phyloP scores from a whole-genome alignment of 2,329 filamentous ascomycete species.

The Fusarium nanum region DNA sequence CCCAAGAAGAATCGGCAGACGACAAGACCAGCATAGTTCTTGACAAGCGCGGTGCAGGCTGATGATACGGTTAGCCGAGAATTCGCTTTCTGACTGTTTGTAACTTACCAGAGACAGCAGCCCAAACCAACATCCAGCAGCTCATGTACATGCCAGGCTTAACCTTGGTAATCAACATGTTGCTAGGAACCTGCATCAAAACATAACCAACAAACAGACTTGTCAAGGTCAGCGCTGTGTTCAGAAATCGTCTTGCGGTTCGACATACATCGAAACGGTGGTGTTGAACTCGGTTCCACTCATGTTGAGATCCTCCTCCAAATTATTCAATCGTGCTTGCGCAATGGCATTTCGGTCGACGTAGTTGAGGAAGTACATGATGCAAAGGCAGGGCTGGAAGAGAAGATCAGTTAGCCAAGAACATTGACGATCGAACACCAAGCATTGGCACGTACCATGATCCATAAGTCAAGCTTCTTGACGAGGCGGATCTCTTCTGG shows the following conservation, averaged over 20 bases:
- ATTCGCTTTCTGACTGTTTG: too few relatives aligned
- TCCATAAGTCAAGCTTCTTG: constrained; percentile 55
- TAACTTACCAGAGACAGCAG: constrained; percentile 49
- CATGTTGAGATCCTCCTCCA: constrained; percentile 64
- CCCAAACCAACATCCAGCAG: constrained; percentile 57
- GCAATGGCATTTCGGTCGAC: constrained; percentile 59
- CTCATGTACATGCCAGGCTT: constrained; percentile 57
- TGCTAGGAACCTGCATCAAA: constrained; percentile 55
- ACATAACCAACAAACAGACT: constrained; percentile 58
- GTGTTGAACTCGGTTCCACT: constrained; percentile 66
- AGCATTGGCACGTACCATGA: constrained; percentile 51
- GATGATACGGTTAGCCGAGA: neutral
- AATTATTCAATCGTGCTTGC: constrained; percentile 59
- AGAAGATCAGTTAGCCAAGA: neutral
- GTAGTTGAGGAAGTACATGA: constrained; percentile 55
- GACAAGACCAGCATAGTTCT: constrained; percentile 51
- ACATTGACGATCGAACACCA: neutral
- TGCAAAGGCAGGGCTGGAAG: constrained; percentile 48
- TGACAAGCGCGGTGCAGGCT: constrained; percentile 53
- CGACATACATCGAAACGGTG: constrained; percentile 52
- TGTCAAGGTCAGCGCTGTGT: constrained; percentile 1
- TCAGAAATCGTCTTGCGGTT: accelerated
- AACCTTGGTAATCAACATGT: constrained; percentile 58
- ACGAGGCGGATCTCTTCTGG: constrained; percentile 55
- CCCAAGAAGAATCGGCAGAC: constrained; percentile 55